These are phyloP conservation scores for Chalaropsis ovoidea DNA, from an alignment of 2,329 filamentous ascomycete species.

Conservation along the genomic window DNA sequence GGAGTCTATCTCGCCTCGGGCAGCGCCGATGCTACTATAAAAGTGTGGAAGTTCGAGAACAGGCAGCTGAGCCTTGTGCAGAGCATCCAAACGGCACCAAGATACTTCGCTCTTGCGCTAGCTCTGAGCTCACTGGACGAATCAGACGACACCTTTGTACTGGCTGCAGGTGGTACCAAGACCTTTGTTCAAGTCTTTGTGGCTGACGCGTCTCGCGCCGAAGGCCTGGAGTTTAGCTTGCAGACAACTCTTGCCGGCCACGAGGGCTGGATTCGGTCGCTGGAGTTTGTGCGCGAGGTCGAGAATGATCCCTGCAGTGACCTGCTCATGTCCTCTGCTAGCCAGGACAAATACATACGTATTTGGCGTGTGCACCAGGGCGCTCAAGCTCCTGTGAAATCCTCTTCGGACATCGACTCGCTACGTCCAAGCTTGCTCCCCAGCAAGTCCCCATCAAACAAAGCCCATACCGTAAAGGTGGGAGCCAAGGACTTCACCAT, in stretches of 20 bases:
- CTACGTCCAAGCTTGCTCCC: constrained; percentile 48
- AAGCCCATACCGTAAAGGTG: constrained; percentile 65
- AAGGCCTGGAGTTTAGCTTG: constrained; percentile 49
- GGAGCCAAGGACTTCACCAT: constrained; percentile 58
- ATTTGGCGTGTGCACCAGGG: constrained; percentile 79
- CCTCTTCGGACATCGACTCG: constrained; percentile 45
- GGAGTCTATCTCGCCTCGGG: constrained; percentile 60
- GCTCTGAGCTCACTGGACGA: constrained; percentile 54
- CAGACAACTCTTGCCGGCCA: constrained; percentile 76
- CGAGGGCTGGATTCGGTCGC: constrained; percentile 85
- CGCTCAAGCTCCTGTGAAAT: constrained; percentile 49
- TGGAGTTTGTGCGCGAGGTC: constrained; percentile 57
- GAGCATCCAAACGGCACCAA: constrained; percentile 61
- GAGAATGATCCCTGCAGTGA: constrained; percentile 44
- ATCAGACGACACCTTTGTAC: constrained; percentile 45
- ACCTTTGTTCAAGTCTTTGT: constrained; percentile 73
- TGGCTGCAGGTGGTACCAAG: constrained; percentile 80
- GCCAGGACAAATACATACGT: constrained; percentile 93
- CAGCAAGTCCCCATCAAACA: constrained; percentile 74
- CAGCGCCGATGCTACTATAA: constrained; percentile 64
- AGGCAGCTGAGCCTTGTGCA: constrained; percentile 49
- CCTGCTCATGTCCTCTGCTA: constrained; percentile 78
- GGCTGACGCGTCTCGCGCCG: constrained; percentile 37
- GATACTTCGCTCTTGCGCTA: constrained; percentile 71
- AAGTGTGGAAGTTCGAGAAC: constrained; percentile 56